A percentile compares a stretch with the other conserved stretches of the same genome.
phyloP scores from a whole-genome alignment of 805 yeast genomes.

The Lachancea cidri region DNA sequence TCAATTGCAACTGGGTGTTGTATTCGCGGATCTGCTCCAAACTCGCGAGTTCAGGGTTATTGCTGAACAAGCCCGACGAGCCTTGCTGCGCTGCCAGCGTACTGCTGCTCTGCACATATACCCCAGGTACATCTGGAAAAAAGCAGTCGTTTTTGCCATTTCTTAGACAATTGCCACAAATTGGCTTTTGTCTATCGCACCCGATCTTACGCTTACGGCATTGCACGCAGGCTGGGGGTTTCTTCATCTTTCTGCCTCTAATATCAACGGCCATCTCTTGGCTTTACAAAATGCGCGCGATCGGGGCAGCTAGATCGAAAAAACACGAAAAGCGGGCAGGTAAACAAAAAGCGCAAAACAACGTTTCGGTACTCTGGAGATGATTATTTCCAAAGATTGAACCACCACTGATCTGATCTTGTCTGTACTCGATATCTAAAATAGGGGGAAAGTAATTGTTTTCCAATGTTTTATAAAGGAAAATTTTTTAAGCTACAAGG shows the following conservation, averaged over 20 bases:
- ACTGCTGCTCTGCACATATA: conserved; percentile 14
- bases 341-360: background rate
- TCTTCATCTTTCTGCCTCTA: conserved; percentile 19
- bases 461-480: background rate
- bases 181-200: conserved; percentile 40
- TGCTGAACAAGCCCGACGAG: conserved; percentile 7
- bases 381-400: conserved; percentile 1
- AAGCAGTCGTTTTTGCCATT: conserved; percentile 25
- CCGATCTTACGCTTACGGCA: conserved; percentile 34
- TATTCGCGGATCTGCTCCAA: conserved; percentile 29
- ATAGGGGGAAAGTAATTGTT: conserved; percentile 1
- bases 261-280: conserved; percentile 12
- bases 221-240: conserved; percentile 31
- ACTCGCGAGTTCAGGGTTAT: conserved; percentile 24
- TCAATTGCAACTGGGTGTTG: conserved; percentile 25
- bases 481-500: background rate
- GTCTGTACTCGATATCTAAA: background rate
- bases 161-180: conserved; percentile 37
- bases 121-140: conserved; percentile 29
- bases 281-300: background rate
- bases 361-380: background rate
- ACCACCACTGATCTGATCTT: background rate
- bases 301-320: background rate
- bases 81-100: background rate
- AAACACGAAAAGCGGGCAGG: background rate